Conservation (phyloP, 805 yeast genomes). For the Kazachstania bromeliacearum region DNA sequence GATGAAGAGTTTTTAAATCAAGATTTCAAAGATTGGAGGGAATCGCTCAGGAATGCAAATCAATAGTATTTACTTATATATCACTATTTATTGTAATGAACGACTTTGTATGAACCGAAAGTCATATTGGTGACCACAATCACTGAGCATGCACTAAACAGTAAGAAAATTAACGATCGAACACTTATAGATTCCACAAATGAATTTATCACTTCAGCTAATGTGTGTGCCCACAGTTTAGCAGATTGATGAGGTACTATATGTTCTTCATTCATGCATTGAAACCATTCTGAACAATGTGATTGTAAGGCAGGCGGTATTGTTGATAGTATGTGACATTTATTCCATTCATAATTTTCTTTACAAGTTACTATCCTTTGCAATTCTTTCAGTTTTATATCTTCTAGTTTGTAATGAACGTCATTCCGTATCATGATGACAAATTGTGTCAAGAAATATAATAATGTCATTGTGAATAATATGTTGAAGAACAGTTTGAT, state of each 20-base stretch:
- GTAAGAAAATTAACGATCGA: slow-evolving; percentile 49
- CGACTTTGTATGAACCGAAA: slow-evolving; percentile 35
- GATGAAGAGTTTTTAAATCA: slow-evolving; percentile 1
- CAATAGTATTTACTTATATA: background rate
- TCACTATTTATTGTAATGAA: slow-evolving; percentile 5
- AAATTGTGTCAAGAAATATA: slow-evolving; percentile 44
- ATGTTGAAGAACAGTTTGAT: slow-evolving; percentile 55
- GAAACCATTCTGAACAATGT: slow-evolving; percentile 64
- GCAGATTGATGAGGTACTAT: slow-evolving; percentile 61
- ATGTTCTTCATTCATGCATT: slow-evolving; percentile 47
- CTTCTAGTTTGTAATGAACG: slow-evolving; percentile 50
- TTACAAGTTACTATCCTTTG: slow-evolving; percentile 62
- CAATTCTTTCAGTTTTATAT: slow-evolving; percentile 46
- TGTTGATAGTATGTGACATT: slow-evolving; percentile 53
- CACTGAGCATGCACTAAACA: slow-evolving; percentile 41
- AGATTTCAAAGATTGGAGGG: slow-evolving; percentile 5
- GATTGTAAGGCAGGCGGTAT: slow-evolving; percentile 76
- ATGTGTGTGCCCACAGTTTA: slow-evolving; percentile 65
- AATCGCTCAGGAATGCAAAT: background rate
- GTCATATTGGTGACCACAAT: slow-evolving; percentile 43
- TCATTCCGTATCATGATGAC: slow-evolving; percentile 53
- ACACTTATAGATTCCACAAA: slow-evolving; percentile 63
- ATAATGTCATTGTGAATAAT: slow-evolving; percentile 39
- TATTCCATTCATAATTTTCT: slow-evolving; percentile 58
- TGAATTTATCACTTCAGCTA: slow-evolving; percentile 74